Base-by-base conservation (phyloP, 192 early-diverging fungal species). In the Hyaloraphidium curvatum region DNA sequence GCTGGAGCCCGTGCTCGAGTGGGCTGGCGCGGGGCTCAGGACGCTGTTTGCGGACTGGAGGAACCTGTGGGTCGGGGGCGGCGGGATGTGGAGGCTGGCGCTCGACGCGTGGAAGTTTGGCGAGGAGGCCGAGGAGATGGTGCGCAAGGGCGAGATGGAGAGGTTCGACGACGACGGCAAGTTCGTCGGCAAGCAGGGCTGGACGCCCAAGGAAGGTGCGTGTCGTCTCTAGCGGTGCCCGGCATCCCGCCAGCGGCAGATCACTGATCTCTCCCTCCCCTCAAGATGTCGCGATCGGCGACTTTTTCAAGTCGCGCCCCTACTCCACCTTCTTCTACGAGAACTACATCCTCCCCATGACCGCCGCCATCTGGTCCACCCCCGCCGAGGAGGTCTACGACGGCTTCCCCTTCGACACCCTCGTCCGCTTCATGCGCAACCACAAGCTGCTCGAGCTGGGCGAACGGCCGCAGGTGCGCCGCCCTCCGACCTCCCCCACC, bases 301-400 rank as follows among this genome's bases (percentile, higher is more conserved):
- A 73, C 28, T 80, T 75, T 52, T 69, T 80, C 30, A 40, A 55
- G 2, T 17, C 61, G 53, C 61, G 69, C 28, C 52, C 53, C 14
- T 80, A 77, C 60, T 80, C 77, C 9, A 31, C 39, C 1, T 64
- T 69, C 52, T 80, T 80, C 52, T 68, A 64, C 29, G 65, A 80
- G 59, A 75, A 79, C 65, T 80, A 80, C 50, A 39, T 80, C 17
- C 55, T 79, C 9, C 78, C 78, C 2, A 80, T 80, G 74, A 79
- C 77, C 21, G 70, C 78, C 3, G 68, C 73, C 9, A 73, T 80
- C 40, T 80, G 78, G 78, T 69, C 68, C 30, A 79, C 74, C 4
- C 77, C 78, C 28, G 68, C 69, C 13, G 70, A 73, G 39, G 67
- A 65, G 60, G 65, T 73, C 11, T 62, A 69, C 41, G 62, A 73